These are phyloP conservation scores for Ceratorhiza oryzae-sativae DNA, from an alignment of 1,284 basidiomycete species.

Conservation along the genomic window DNA sequence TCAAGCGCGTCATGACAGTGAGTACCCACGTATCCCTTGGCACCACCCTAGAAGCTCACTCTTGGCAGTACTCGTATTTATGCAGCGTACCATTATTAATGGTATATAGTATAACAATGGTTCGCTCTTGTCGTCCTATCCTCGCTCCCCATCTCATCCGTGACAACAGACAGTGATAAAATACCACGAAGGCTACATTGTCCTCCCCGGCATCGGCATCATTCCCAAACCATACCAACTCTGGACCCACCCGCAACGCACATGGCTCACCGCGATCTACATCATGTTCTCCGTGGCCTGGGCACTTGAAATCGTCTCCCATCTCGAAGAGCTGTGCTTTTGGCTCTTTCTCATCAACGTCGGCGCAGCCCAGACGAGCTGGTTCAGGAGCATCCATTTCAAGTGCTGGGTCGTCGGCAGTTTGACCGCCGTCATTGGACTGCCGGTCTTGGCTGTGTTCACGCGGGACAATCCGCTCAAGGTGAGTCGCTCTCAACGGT, in stretches of 20 bases:
- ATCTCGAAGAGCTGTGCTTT: constrained; percentile 44
- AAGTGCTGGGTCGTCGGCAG: constrained; percentile 41
- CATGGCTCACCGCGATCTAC: constrained; percentile 41
- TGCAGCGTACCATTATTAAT: constrained; percentile 36
- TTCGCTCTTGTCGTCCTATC: neutral
- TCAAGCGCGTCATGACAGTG: constrained; percentile 42
- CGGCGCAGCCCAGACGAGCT: constrained; percentile 32
- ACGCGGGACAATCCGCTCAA: constrained; percentile 39
- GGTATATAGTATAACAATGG: constrained; percentile 41
- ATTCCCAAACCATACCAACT: constrained; percentile 41
- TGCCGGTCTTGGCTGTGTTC: constrained; percentile 39
- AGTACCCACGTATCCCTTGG: neutral
- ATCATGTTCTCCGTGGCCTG: constrained; percentile 41
- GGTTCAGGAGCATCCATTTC: constrained; percentile 42
- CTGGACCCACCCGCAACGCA: constrained; percentile 34
- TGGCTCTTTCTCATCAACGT: constrained; percentile 42
- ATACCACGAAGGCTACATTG: constrained; percentile 40
- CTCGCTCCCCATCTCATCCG: neutral
- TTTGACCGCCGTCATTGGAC: constrained; percentile 28
- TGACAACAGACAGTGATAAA: constrained; percentile 39
- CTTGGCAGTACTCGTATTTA: constrained; percentile 41
- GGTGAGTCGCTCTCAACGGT: neutral
- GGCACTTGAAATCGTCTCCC: constrained; percentile 42
- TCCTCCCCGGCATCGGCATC: constrained; percentile 30
- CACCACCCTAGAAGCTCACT: neutral